Conservation (phyloP, 371 early-diverging fungal genomes). For the Actinomortierella ambigua region DNA sequence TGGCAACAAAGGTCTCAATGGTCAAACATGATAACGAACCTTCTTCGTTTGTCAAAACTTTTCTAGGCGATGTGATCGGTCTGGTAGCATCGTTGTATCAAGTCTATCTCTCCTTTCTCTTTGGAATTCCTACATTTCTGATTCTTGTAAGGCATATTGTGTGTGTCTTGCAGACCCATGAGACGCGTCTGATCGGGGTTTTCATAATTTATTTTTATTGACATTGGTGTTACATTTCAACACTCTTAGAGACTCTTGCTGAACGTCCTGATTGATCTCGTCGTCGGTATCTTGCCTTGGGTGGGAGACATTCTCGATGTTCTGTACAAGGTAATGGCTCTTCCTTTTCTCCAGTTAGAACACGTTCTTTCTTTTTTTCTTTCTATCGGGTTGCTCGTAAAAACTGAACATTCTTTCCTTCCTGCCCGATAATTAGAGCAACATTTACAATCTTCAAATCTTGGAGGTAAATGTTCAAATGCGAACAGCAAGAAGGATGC, state of each 20-base stretch:
- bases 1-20: background rate
- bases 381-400: background rate
- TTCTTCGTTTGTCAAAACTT: background rate
- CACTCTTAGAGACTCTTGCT: conserved; percentile 36
- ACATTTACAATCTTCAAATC: background rate
- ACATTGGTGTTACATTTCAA: too few species aligned
- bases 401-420: background rate
- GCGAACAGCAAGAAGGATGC: too few species aligned
- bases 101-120: conserved; percentile 25
- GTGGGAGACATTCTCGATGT: conserved; percentile 37
- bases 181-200: too few species aligned
- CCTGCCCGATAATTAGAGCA: background rate
- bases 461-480: too few species aligned
- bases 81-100: conserved; percentile 32
- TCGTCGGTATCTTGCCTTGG: conserved; percentile 29
- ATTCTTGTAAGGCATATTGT: conserved; percentile 18
- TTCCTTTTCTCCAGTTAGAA: conserved; percentile 8
- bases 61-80: conserved; percentile 35
- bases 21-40: background rate
- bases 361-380: background rate
- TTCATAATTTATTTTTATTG: background rate
- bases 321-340: conserved; percentile 41
- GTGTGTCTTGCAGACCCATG: too few species aligned
- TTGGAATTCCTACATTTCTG: conserved; percentile 23
- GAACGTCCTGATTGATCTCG: conserved; percentile 33